Base-by-base conservation (phyloP, 495 filamentous ascomycete species). In the Penicilliopsis zonata region DNA sequence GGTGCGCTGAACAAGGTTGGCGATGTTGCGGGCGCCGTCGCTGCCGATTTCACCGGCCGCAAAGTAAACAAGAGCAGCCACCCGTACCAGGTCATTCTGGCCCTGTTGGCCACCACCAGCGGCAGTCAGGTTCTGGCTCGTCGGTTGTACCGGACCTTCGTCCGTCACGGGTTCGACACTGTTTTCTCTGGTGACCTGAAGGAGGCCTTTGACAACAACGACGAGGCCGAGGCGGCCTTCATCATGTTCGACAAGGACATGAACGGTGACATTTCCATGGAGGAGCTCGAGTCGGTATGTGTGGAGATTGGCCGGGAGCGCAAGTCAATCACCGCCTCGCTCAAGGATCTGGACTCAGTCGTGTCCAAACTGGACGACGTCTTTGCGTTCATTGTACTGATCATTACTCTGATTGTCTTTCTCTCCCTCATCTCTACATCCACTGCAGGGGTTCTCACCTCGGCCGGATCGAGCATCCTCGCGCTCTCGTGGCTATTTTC, bases 231-330 rank as follows among this genome's bases (percentile, higher is more conserved):
- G 33, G 81, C 84, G 2, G 86, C 87, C 9, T 98, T 98, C 39
- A 62, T 65, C 33, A 86, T 94, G 69, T 95, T 95, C 35, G 88
- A 98, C 55, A 87, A 87, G 39, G 90, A 98, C 45, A 72, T 98
- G 59, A 96, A 96, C 40, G 90, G 90, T 10, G 87, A 95, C 50
- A 90, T 96, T 26, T 90, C 83, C 5, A 92, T 94, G 78, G 84
- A 92, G 34, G 88, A 95, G 53, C 67, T 96, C 10, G 88, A 95
- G 48, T 74, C 85, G 15, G 85, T 88, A 5, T 94, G 86, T 54
- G 86, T 88, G 13, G 88, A 96, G 47, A 90, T 95, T 52, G 86
- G 87, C 20, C 74, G 86, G 5, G 90, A 96, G 60, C 81, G 88
- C 43, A 96, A 94, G 47, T 82, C 87, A 3, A 95, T 96, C 43